These are phyloP conservation scores for Yamadazyma dushanensis DNA, from an alignment of 1,139 yeast genomes.

Conservation along the genomic window DNA sequence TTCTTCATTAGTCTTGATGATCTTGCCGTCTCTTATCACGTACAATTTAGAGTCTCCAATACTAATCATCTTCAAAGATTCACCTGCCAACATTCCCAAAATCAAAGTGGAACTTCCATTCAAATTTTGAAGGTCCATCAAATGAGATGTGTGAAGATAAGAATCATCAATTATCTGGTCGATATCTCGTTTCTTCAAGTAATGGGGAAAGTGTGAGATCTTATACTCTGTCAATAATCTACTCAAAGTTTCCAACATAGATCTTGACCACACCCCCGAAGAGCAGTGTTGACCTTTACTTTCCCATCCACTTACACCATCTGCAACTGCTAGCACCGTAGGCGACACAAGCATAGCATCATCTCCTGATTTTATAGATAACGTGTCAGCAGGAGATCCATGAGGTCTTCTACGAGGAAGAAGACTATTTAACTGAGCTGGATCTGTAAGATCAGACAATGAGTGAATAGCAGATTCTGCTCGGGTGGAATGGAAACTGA, in stretches of 20 bases:
- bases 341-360: conserved; percentile 65
- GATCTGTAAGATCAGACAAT: conserved; percentile 52
- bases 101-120: conserved; percentile 56
- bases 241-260: conserved; percentile 54
- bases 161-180: conserved; percentile 52
- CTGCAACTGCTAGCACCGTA: conserved; percentile 57
- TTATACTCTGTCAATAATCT: conserved; percentile 49
- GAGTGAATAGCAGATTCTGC: conserved; percentile 48
- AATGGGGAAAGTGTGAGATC: conserved; percentile 43
- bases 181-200: conserved; percentile 43
- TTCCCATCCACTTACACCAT: conserved; percentile 66
- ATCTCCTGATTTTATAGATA: conserved; percentile 57
- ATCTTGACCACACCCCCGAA: conserved; percentile 57
- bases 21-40: conserved; percentile 48
- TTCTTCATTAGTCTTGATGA: conserved; percentile 47
- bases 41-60: conserved; percentile 58
- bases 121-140: conserved; percentile 52
- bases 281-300: conserved; percentile 41
- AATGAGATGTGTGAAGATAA: conserved; percentile 49
- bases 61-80: conserved; percentile 46
- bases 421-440: conserved; percentile 45
- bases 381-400: conserved; percentile 55
- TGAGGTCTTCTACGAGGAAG: conserved; percentile 54
- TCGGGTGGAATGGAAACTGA: conserved; percentile 47
- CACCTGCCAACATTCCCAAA: conserved; percentile 54